Evolutionary conservation across 108 stramenopile species (phyloP).

Genomic region (Cyclotella choctawhatcheeana): DNA sequence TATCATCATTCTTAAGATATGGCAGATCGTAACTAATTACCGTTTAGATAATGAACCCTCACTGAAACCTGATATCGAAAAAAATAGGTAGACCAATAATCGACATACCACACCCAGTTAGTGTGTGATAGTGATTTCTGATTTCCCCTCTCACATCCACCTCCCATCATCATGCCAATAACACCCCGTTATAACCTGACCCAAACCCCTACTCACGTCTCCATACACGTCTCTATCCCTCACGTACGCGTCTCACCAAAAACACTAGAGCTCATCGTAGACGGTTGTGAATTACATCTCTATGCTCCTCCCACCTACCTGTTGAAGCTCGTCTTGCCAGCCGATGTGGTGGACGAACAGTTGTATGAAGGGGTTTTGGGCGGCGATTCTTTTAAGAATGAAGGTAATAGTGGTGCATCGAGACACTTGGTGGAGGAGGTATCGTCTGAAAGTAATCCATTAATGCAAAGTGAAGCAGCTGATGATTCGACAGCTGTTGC

Average conservation of each 20-base stretch:
- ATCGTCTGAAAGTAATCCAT: neutral
- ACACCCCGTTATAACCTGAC: slow-evolving; percentile 74
- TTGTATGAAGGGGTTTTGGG: slow-evolving; percentile 20
- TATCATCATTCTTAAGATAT: too few species aligned
- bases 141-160: neutral
- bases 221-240: slow-evolving; percentile 68
- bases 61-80: too few species aligned
- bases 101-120: too few species aligned
- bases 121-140: neutral
- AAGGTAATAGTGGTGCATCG: neutral
- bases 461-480: slow-evolving; percentile 6
- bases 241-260: slow-evolving; percentile 72
- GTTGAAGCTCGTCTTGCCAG: slow-evolving; percentile 65
- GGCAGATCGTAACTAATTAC: too few species aligned
- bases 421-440: neutral
- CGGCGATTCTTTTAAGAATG: neutral
- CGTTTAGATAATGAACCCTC: too few species aligned
- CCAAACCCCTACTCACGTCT: slow-evolving; percentile 62
- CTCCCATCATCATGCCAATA: slow-evolving; percentile 66
- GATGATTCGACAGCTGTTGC: neutral
- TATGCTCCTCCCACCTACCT: slow-evolving; percentile 73
- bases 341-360: slow-evolving; percentile 45
- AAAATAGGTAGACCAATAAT: too few species aligned
- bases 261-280: slow-evolving; percentile 64
- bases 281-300: slow-evolving; percentile 67